Percentiles rank a stretch among this genome's conserved stretches.
These are phyloP conservation scores for Spiraea crenata DNA, from an alignment of 331 rosid genomes.

Conservation along the genomic window DNA sequence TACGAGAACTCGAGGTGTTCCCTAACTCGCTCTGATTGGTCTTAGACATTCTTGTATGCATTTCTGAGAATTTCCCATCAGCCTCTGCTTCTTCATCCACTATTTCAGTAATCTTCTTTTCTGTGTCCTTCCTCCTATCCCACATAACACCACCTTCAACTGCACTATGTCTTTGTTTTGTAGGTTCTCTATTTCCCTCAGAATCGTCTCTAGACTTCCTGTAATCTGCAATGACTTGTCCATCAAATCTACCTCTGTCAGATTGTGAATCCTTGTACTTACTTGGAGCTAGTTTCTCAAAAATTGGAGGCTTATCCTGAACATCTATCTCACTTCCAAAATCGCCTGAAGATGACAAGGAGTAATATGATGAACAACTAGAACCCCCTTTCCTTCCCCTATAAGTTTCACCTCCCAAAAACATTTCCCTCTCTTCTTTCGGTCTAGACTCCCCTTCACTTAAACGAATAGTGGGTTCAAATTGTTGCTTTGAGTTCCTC, in stretches of 20 bases:
- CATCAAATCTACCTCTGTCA: constrained; percentile 32
- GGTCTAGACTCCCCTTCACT: constrained; percentile 36
- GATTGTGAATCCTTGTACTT: constrained; percentile 38
- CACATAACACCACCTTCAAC: constrained; percentile 40
- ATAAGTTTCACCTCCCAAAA: constrained; percentile 35
- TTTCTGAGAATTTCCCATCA: constrained; percentile 37
- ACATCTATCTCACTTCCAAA: constrained; percentile 58
- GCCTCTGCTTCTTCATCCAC: constrained; percentile 38
- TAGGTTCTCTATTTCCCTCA: constrained; percentile 23
- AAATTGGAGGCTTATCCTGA: constrained; percentile 42
- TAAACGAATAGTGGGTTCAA: constrained; percentile 27
- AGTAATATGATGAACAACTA: constrained; percentile 81
- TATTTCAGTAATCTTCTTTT: constrained; percentile 51
- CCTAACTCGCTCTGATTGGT: constrained; percentile 38
- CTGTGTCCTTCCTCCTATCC: constrained; percentile 65
- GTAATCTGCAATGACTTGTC: constrained; percentile 36
- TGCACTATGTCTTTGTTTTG: constrained; percentile 33
- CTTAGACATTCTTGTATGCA: constrained; percentile 30
- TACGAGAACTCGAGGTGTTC: constrained; percentile 42
- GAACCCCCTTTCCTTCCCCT: constrained; percentile 54
- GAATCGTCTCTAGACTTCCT: constrained; percentile 26
- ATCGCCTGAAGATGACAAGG: constrained; percentile 63
- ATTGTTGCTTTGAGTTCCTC: constrained; percentile 24
- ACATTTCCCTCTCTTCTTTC: constrained; percentile 34
- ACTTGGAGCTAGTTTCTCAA: constrained; percentile 44